Base-by-base conservation (phyloP, 371 early-diverging fungal genomes). In the Lichtheimia corymbifera region DNA sequence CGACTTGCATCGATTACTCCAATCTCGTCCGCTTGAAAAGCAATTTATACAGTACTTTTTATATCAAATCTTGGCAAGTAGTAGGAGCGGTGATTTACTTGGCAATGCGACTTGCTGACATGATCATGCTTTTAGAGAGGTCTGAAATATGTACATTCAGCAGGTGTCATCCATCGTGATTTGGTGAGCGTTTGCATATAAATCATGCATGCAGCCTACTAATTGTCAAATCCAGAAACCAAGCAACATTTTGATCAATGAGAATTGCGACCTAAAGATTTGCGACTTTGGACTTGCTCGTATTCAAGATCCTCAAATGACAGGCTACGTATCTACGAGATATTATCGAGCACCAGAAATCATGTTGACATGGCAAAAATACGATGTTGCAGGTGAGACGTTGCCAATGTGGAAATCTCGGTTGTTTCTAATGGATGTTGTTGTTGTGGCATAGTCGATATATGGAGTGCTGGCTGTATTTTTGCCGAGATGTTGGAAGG, bases 401-500 rank as follows among this genome's bases (percentile, higher is more conserved):
- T 53, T 35, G 47, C n/a, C n/a, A n/a, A n/a, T n/a, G 5, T 22
- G 35, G 9, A 4, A 35, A 11, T 11, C 11, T 35, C 0, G 35
- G 9, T 0, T 35, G 35, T 35, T 35, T 6, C 35, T 35, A 35
- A 35, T 35, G 4, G 6, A 28, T 6, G 35, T 11, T 35, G n/a
- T n/a, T n/a, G n/a, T n/a, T n/a, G n/a, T n/a, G n/a, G n/a, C 22
- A 50, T 64, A 88, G 94, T 99, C 40, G 99, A 99, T 79, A 94
- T 99, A 68, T 99, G 99, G 99, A 94, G 94, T 76, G 84, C 97
- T 17, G 99, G 99, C 20, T 99, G 99, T 77, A 99, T 99, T 59
- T 91, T 99, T 68, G 96, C 96, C 41, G 99, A 99, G 80, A 94
- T 99, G 88, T 73, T 97, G 47, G 93, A 93, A 70, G 93, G 93